These are phyloP conservation scores for Pseudogymnoascus sp. DNA, from an alignment of 2,329 filamentous ascomycete genomes.

Conservation along the genomic window DNA sequence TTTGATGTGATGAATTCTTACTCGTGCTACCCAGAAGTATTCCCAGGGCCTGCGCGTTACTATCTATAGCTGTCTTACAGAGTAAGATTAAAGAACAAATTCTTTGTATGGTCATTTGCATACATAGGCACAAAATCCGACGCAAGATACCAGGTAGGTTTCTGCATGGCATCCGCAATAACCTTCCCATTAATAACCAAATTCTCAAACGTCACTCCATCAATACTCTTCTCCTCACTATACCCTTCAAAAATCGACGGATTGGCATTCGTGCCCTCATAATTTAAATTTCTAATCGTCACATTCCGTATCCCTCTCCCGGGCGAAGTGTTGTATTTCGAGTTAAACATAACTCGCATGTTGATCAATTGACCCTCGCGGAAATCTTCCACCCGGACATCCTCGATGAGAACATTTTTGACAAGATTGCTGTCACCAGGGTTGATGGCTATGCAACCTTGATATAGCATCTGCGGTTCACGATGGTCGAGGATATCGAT, in stretches of 20 bases:
- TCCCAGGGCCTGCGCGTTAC: not conserved
- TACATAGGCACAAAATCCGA: conserved; percentile 22
- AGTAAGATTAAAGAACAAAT: not conserved
- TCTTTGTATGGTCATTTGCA: not conserved
- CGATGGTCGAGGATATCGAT: conserved; percentile 31
- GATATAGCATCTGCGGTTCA: conserved; percentile 30
- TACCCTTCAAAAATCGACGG: conserved; percentile 16
- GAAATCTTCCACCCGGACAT: conserved; percentile 28
- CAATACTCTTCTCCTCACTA: conserved; percentile 13
- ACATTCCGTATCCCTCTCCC: conserved; percentile 23
- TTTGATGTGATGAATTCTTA: not conserved
- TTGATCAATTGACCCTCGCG: conserved; percentile 28
- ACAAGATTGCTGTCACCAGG: conserved; percentile 28
- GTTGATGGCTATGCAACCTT: conserved; percentile 30
- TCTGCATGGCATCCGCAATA: conserved; percentile 19
- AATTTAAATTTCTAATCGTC: conserved; percentile 8
- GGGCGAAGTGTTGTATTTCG: conserved; percentile 29
- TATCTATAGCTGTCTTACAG: too few species aligned
- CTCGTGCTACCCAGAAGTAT: not conserved
- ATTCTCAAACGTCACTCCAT: not conserved
- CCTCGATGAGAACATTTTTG: conserved; percentile 23
- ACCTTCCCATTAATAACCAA: not conserved
- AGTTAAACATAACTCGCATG: conserved; percentile 29
- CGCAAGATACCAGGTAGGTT: conserved; percentile 23
- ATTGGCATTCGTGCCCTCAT: conserved; percentile 17